Evolutionary conservation across 164 flowering plant genomes (phyloP), one percentile per base, ranked within the genome.

Genomic region (Piper longum): DNA sequence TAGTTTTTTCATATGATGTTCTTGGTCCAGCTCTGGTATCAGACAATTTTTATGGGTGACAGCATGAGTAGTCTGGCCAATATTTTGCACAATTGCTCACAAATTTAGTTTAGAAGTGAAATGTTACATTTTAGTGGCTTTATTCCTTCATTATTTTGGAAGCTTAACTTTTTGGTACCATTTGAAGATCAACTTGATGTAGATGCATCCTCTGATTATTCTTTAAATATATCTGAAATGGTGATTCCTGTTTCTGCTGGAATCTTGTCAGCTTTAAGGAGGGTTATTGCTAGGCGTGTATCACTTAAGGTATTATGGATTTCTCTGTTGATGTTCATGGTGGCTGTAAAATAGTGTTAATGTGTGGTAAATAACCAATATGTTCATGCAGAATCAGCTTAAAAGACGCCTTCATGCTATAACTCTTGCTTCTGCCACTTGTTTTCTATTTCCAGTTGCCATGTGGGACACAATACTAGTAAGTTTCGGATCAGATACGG

Each of bases 201-300:
- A 17, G 86, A 77, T 14, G n/a, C 42, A 63, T 74, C 43, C 70
- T 68, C 67, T 63, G 72, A 77, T 55, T 83, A 69, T 58, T 78
- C 71, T 12, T 59, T 85, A 70, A 89, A 87, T 36, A 67, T 87
- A 82, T 78, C 65, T 43, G 77, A 75, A 55, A 88, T 93, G 97
- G 65, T 65, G 56, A 68, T 83, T 77, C 99, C 96, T 13, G 77
- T 93, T 26, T 44, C 81, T 74, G 97, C 97, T 69, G 99, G 99
- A 74, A 84, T 90, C 69, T 80, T 93, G 65, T 93, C 97, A 68
- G 96, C 92, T 59, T 71, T 93, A 75, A 85, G 93, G 76, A 84
- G 99, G 80, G 99, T 90, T 71, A 81, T 90, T 72, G 88, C 97
- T 19, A 78, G 99, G 60, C 95, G 99, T 69, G 89, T 93, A 71